Evolutionary conservation across 1,284 basidiomycete genomes (phyloP).

Genomic region (Trametes pubescens): DNA sequence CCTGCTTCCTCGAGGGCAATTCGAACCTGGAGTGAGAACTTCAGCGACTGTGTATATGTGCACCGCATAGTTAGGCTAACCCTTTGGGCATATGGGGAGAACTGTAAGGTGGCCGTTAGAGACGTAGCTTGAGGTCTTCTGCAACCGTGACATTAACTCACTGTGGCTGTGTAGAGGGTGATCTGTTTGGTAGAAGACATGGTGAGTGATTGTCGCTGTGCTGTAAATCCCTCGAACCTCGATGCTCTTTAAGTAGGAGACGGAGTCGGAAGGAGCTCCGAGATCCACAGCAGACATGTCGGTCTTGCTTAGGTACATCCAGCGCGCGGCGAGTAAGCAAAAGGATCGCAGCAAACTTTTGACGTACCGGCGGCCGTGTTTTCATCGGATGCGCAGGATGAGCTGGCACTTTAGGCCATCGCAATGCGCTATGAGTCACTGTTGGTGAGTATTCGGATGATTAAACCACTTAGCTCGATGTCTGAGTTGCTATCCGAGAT

Average conservation of each 20-base stretch:
- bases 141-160: neutral
- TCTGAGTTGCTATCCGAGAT: neutral
- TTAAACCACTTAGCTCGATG: too few species aligned
- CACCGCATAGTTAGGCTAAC: neutral
- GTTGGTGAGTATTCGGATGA: too few species aligned
- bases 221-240: neutral
- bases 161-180: slow-evolving; percentile 3
- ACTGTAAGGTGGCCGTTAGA: neutral
- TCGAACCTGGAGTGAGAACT: slow-evolving; percentile 3
- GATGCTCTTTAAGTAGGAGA: neutral
- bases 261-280: neutral
- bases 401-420: too few species aligned
- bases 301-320: too few species aligned
- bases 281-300: neutral
- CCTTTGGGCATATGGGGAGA: slow-evolving; percentile 2
- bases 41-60: too few species aligned
- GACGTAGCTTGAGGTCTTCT: too few species aligned
- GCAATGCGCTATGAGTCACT: too few species aligned
- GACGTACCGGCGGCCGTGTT: too few species aligned
- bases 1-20: slow-evolving; percentile 27
- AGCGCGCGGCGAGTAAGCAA: too few species aligned
- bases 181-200: slow-evolving; percentile 10
- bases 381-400: too few species aligned
- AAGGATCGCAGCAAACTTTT: too few species aligned
- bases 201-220: neutral